phyloP scores from a whole-genome alignment of 805 yeast genomes.

The Saccharomyces mikatae region DNA sequence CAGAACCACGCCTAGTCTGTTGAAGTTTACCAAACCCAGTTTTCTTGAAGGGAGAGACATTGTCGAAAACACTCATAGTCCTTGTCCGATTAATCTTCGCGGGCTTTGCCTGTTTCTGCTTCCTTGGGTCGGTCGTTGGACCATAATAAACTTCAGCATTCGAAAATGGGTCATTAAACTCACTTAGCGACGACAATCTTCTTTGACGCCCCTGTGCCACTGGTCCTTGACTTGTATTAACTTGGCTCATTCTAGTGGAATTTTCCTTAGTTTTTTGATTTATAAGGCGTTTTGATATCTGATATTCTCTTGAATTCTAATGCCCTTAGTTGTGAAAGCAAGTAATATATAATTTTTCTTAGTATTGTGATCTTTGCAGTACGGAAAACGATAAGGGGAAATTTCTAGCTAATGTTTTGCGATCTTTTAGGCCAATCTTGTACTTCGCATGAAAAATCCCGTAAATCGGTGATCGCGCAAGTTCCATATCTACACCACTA shows the following conservation, averaged over 20 bases:
- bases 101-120: conserved; percentile 31
- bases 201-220: conserved; percentile 11
- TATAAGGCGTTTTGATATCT: background rate
- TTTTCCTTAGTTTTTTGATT: background rate
- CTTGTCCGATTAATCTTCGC: conserved; percentile 43
- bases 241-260: background rate
- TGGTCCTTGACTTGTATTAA: background rate
- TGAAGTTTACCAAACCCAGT: conserved; percentile 1
- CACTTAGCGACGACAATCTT: conserved; percentile 39
- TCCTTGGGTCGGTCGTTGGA: conserved; percentile 48
- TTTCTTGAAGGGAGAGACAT: conserved; percentile 19
- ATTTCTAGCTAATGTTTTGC: background rate
- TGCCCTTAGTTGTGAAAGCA: background rate
- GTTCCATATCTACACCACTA: background rate
- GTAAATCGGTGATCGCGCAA: background rate
- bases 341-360: background rate
- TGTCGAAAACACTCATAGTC: conserved; percentile 44
- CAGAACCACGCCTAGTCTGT: conserved; percentile 41
- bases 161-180: conserved; percentile 54
- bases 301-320: background rate
- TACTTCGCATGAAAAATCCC: background rate
- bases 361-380: background rate
- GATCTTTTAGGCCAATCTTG: background rate
- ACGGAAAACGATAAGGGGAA: background rate
- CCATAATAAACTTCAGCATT: conserved; percentile 67